Percentiles rank a stretch among this genome's conserved stretches.
These are phyloP conservation scores for Lobosporangium transversale DNA, from an alignment of 192 early-diverging fungal genomes.

Conservation along the genomic window DNA sequence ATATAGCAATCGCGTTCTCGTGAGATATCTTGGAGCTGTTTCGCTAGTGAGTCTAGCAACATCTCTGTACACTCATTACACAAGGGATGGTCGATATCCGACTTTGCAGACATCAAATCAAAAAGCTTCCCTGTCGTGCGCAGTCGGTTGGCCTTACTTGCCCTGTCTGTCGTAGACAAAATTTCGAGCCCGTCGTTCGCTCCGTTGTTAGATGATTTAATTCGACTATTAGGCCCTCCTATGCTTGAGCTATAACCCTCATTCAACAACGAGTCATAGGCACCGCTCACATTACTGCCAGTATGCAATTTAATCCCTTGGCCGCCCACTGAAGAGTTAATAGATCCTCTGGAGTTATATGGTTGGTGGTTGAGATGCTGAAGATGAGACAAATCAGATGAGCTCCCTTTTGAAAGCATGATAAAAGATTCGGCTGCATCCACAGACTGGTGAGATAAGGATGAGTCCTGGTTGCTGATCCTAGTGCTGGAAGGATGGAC, in stretches of 20 bases:
- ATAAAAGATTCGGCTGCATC: constrained; percentile 47
- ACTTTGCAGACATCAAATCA: constrained; percentile 79
- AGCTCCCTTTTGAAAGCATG: constrained; percentile 36
- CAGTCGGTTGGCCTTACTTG: constrained; percentile 59
- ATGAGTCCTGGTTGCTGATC: constrained; percentile 9
- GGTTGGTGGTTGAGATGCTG: constrained; percentile 11
- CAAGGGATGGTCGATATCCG: constrained; percentile 82
- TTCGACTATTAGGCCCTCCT: not conserved
- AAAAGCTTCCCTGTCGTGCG: constrained; percentile 76
- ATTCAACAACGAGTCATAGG: constrained; percentile 1
- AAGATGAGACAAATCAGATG: constrained; percentile 5
- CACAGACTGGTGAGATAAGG: constrained; percentile 5
- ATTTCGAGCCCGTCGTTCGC: constrained; percentile 15
- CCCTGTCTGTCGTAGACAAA: constrained; percentile 23
- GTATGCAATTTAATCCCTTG: constrained; percentile 1
- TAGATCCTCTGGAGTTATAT: constrained; percentile 15
- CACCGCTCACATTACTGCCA: not conserved
- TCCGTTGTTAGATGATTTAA: constrained; percentile 15
- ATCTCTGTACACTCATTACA: constrained; percentile 93
- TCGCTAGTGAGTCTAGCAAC: constrained; percentile 74
- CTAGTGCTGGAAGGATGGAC: not conserved
- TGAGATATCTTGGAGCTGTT: constrained; percentile 73
- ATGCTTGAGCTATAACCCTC: not conserved
- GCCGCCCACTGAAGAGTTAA: not conserved
- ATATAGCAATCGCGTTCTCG: constrained; percentile 82